Evolutionary conservation across 345 rosid species (phyloP).

Genomic region (Anacardium occidentale): DNA sequence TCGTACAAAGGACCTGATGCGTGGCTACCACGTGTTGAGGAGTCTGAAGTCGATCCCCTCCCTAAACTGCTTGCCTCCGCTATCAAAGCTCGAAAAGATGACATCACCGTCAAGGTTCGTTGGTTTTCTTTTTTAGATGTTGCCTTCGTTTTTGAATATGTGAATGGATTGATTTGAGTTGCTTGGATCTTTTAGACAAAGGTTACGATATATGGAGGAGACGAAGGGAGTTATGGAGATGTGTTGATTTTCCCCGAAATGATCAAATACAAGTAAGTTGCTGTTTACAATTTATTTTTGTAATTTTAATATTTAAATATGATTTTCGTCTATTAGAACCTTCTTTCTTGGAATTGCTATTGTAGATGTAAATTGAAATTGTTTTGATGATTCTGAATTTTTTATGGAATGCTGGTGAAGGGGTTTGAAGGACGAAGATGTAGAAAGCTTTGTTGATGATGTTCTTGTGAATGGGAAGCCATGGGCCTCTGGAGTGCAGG

Average conservation of each 20-base stretch:
- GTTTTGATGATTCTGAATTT: constrained; percentile 5
- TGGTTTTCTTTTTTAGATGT: not conserved
- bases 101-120: constrained; percentile 57
- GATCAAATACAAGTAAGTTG: constrained; percentile 80
- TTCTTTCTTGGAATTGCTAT: not conserved
- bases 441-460: constrained; percentile 79
- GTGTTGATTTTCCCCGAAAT: constrained; percentile 89
- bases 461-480: constrained; percentile 78
- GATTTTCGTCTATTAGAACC: not conserved
- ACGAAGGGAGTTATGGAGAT: constrained; percentile 73
- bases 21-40: constrained; percentile 73
- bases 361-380: not conserved
- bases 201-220: constrained; percentile 68
- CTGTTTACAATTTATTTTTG: not conserved
- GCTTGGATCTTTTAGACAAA: constrained; percentile 43
- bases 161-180: not conserved
- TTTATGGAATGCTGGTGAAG: constrained; percentile 30
- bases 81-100: constrained; percentile 61
- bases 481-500: constrained; percentile 67
- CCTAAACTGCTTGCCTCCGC: constrained; percentile 65
- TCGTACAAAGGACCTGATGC: constrained; percentile 55
- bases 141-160: not conserved
- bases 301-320: constrained; percentile 6
- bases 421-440: constrained; percentile 61
- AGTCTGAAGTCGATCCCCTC: constrained; percentile 50